These are phyloP conservation scores for Backusella tarrabulga DNA, from an alignment of 192 early-diverging fungal genomes.

Conservation along the genomic window DNA sequence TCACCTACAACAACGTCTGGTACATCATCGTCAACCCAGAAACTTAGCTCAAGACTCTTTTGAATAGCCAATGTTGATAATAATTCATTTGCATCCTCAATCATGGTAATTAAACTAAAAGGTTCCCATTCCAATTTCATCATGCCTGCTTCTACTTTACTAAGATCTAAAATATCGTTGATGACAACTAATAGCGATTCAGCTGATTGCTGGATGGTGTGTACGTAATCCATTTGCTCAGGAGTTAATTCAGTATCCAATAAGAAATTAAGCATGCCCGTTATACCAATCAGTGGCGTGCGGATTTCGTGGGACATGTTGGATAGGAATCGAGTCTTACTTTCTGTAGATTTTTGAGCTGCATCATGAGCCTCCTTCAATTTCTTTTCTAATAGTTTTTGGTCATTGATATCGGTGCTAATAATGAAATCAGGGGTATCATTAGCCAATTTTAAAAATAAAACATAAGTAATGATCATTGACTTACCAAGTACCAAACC, in stretches of 20 bases:
- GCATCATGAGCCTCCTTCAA: slow-evolving; percentile 58
- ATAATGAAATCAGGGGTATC: not conserved
- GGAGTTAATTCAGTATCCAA: slow-evolving; percentile 74
- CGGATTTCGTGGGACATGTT: slow-evolving; percentile 75
- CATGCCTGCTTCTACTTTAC: slow-evolving; percentile 82
- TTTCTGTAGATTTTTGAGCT: slow-evolving; percentile 58
- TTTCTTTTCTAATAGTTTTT: slow-evolving; percentile 55
- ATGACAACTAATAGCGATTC: slow-evolving; percentile 77
- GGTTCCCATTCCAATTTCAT: slow-evolving; percentile 77
- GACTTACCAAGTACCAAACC: slow-evolving; percentile 57
- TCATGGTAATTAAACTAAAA: slow-evolving; percentile 57
- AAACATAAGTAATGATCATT: not conserved
- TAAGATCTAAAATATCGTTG: slow-evolving; percentile 83
- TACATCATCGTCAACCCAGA: slow-evolving; percentile 70
- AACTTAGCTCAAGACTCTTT: slow-evolving; percentile 66
- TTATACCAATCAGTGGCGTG: slow-evolving; percentile 81
- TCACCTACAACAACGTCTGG: slow-evolving; percentile 71
- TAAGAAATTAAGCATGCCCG: slow-evolving; percentile 71
- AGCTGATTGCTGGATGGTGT: slow-evolving; percentile 73
- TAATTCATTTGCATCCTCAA: slow-evolving; percentile 72
- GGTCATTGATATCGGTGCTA: slow-evolving; percentile 60
- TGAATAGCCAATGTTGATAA: slow-evolving; percentile 69
- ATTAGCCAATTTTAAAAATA: not conserved
- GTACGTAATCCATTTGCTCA: slow-evolving; percentile 77
- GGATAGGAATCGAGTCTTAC: slow-evolving; percentile 59